Conservation (phyloP, 331 rosid genomes). For the Spiraea crenata region DNA sequence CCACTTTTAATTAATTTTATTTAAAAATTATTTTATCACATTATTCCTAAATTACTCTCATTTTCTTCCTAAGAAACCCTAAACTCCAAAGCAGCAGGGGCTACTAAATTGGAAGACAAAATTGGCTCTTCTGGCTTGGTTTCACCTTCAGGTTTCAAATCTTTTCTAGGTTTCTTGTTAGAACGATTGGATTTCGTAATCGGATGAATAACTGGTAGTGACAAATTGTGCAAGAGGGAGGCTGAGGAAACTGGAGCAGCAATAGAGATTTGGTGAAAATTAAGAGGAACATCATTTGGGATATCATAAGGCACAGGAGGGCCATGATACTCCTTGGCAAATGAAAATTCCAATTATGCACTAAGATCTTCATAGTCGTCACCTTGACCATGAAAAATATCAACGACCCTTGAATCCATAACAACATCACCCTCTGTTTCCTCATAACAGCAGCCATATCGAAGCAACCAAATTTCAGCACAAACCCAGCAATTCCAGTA, state of each 20-base stretch:
- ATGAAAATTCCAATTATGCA: too few species aligned
- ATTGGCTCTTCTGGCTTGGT: neutral
- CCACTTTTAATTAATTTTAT: too few species aligned
- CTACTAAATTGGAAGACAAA: neutral
- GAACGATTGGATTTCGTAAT: constrained; percentile 32
- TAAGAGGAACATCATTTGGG: constrained; percentile 63
- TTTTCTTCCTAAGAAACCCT: too few species aligned
- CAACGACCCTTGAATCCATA: too few species aligned
- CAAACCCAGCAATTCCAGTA: too few species aligned
- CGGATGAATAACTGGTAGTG: constrained; percentile 72
- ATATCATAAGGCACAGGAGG: constrained; percentile 57
- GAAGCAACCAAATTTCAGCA: too few species aligned
- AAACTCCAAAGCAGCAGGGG: constrained; percentile 9
- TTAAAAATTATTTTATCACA: too few species aligned
- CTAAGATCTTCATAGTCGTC: too few species aligned
- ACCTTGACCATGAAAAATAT: too few species aligned
- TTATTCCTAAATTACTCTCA: too few species aligned
- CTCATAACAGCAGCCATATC: too few species aligned
- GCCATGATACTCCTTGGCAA: constrained; percentile 26
- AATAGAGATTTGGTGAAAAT: constrained; percentile 54
- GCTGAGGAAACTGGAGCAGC: constrained; percentile 53
- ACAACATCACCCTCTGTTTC: too few species aligned
- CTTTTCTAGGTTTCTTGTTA: neutral
- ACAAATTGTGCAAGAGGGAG: constrained; percentile 30
- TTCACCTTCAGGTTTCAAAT: neutral